A percentile compares a stretch with the other conserved stretches of the same genome.
phyloP scores from a whole-genome alignment of 1,284 basidiomycete species.

The Somion occarium region DNA sequence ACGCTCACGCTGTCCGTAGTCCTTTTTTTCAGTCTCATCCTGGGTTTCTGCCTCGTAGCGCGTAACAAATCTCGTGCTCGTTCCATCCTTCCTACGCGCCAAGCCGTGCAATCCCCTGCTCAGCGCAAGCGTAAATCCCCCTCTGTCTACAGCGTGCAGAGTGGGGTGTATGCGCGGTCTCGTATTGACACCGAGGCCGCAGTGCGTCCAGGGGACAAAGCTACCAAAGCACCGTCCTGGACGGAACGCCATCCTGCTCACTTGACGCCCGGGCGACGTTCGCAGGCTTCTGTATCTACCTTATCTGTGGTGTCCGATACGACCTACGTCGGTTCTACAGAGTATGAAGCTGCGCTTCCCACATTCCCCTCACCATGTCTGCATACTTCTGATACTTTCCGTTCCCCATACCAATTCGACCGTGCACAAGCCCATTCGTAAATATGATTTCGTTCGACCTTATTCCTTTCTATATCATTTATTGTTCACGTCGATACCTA shows the following conservation, averaged over 20 bases:
- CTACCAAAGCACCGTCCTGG: background rate
- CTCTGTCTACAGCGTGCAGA: background rate
- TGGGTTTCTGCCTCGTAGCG: background rate
- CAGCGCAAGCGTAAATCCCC: background rate
- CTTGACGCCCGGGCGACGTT: background rate
- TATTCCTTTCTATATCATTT: too few relatives aligned
- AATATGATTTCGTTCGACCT: too few relatives aligned
- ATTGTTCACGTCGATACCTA: too few relatives aligned
- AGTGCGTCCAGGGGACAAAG: background rate
- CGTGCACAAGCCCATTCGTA: too few relatives aligned
- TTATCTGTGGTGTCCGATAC: background rate
- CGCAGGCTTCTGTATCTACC: background rate
- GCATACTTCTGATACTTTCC: too few relatives aligned
- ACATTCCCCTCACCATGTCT: too few relatives aligned
- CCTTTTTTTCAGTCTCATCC: background rate
- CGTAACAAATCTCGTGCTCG: background rate
- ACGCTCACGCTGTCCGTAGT: background rate
- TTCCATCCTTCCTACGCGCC: background rate
- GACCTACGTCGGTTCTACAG: background rate
- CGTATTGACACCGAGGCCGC: background rate
- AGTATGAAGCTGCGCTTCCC: too few relatives aligned
- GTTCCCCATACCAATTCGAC: too few relatives aligned
- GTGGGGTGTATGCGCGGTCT: background rate
- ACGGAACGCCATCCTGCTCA: background rate
- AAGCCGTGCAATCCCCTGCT: background rate